Conservation (phyloP, 176 grass and related monocot species). For the Eremochloa ophiuroides region DNA sequence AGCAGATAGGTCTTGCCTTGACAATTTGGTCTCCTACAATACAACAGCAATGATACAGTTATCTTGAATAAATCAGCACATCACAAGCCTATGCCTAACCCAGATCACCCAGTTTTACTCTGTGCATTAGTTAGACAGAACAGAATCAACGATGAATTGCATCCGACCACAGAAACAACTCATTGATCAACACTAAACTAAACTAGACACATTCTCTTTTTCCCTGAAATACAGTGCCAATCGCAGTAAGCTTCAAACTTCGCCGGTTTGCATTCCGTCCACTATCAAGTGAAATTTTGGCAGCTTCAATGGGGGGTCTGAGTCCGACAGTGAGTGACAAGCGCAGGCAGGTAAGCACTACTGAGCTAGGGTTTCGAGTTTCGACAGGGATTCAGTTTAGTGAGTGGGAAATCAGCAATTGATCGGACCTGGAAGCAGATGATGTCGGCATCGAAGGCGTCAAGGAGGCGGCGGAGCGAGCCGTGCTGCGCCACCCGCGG, state of each 20-base stretch:
- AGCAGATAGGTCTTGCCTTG: constrained; percentile 75
- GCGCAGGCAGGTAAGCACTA: constrained; percentile 5
- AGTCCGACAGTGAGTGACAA: neutral
- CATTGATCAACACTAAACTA: neutral
- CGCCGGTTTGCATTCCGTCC: neutral
- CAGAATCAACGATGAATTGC: neutral
- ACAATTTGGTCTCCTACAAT: constrained; percentile 86
- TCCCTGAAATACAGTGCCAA: neutral
- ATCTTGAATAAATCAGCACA: neutral
- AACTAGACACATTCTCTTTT: neutral
- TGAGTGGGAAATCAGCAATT: neutral
- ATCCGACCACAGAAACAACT: neutral
- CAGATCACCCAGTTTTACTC: neutral
- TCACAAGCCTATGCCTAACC: neutral
- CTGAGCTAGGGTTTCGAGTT: constrained; percentile 57
- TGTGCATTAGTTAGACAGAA: neutral
- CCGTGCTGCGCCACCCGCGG: constrained; percentile 87
- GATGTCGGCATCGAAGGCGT: constrained; percentile 84
- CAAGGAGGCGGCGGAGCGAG: constrained; percentile 87
- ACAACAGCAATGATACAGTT: neutral
- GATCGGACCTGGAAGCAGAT: constrained; percentile 84
- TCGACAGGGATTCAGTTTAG: neutral
- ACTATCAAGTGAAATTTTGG: neutral
- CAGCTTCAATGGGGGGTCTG: neutral
- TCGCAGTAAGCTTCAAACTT: neutral